Conservation (phyloP, 2,329 filamentous ascomycete species). For the Alternaria consortialis region DNA sequence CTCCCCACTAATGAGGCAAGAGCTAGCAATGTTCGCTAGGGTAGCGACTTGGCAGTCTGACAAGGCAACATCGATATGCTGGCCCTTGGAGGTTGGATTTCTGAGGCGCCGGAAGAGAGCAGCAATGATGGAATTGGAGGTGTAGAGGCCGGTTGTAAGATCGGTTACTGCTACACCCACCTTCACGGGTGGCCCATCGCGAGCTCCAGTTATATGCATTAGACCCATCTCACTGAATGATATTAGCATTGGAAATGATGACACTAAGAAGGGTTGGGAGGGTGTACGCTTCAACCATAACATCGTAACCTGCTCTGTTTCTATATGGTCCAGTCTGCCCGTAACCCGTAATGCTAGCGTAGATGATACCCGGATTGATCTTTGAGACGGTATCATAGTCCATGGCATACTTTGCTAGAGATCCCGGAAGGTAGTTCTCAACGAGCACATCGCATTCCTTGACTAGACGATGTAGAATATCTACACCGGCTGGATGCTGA, state of each 20-base stretch:
- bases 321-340: slow-evolving; percentile 94
- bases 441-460: slow-evolving; percentile 90
- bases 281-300: slow-evolving; percentile 89
- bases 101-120: slow-evolving; percentile 76
- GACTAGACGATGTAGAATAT: slow-evolving; percentile 85
- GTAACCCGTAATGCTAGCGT: slow-evolving; percentile 96
- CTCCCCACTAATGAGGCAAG: slow-evolving; percentile 85
- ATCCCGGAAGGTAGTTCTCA: slow-evolving; percentile 94
- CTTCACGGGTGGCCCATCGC: slow-evolving; percentile 92
- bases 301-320: slow-evolving; percentile 90
- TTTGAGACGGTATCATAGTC: slow-evolving; percentile 82
- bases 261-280: not conserved
- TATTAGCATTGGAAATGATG: slow-evolving; percentile 20
- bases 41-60: slow-evolving; percentile 97
- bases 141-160: slow-evolving; percentile 92
- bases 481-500: slow-evolving; percentile 81
- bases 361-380: slow-evolving; percentile 88
- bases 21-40: slow-evolving; percentile 93
- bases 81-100: slow-evolving; percentile 76
- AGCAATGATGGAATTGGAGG: slow-evolving; percentile 94
- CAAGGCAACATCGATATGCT: slow-evolving; percentile 90
- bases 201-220: slow-evolving; percentile 95
- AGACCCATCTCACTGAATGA: slow-evolving; percentile 78
- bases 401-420: slow-evolving; percentile 87
- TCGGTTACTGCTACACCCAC: slow-evolving; percentile 98